These are phyloP conservation scores for Erythrobasidium hasegawianum DNA, from an alignment of 1,284 basidiomycete genomes.

Conservation along the genomic window DNA sequence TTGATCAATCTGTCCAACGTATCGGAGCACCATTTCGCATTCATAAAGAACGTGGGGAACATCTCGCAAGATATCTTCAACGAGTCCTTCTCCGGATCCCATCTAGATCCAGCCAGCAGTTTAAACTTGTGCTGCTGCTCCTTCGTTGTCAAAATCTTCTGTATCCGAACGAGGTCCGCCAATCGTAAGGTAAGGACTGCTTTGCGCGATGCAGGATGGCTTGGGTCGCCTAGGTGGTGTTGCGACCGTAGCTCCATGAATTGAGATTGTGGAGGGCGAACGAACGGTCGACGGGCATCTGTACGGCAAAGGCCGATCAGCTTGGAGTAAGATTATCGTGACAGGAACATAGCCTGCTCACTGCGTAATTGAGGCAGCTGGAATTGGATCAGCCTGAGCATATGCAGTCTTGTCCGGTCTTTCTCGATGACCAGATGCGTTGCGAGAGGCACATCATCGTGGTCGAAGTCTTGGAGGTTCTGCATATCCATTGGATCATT, in stretches of 20 bases:
- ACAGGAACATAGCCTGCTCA: no score
- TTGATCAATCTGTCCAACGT: constrained; percentile 48
- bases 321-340: no score
- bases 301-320: no score
- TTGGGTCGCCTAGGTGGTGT: constrained; percentile 49
- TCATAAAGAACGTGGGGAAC: constrained; percentile 49
- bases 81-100: constrained; percentile 35
- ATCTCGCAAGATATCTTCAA: constrained; percentile 49
- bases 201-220: constrained; percentile 49
- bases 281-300: constrained; percentile 46
- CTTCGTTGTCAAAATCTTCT: neutral
- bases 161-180: constrained; percentile 39
- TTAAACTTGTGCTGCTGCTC: constrained; percentile 48
- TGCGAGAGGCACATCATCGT: constrained; percentile 23
- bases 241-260: constrained; percentile 46
- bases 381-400: constrained; percentile 43
- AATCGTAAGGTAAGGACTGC: constrained; percentile 46
- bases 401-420: constrained; percentile 42
- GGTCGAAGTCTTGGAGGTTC: constrained; percentile 20
- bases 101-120: constrained; percentile 48
- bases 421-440: constrained; percentile 39
- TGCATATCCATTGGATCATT: constrained; percentile 22
- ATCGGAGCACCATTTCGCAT: constrained; percentile 53
- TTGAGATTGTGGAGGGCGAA: constrained; percentile 40
- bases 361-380: constrained; percentile 42